Base-by-base conservation (phyloP, 1,284 basidiomycete species). In the Fistulinella cinereoalba region DNA sequence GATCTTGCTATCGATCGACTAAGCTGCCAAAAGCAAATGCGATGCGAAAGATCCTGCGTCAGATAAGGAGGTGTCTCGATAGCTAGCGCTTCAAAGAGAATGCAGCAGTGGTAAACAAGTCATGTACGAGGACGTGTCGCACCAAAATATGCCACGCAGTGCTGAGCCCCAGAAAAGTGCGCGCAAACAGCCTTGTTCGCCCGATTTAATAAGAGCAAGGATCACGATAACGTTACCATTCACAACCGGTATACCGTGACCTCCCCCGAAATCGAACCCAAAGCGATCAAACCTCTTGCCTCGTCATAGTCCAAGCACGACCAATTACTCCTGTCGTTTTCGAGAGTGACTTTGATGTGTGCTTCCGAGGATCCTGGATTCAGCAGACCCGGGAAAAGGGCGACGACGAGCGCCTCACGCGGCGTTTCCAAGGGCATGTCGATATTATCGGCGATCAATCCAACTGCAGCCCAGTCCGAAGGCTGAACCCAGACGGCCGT, bases 401-500 rank as follows among this genome's bases (percentile, higher is more conserved):
- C 69, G 1, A 71, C 65, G 4, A 75, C 66, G 21, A 82, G 59
- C 10, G 61, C 65, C 56, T 80, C 76, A 25, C 69, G 65, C 15
- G 58, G 56, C 3, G 59, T 53, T 10, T 42, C n/a, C 15, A 52
- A 32, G 8, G 53, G 23, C 15, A 56, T 50, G 10, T 50, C 47
- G 33, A 44, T 54, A 21, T 58, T 48, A 3, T 56, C 54, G 18
- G 52, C 43, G 37, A 67, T 49, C 43, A 75, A 58, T 7, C 73
- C 74, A 0, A 54, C 61, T 11, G 52, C 54, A 2, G 71, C 65
- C 37, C 68, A 65, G 46, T 76, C 70, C 33, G 67, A 71, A 3
- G 81, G 81, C 45, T 75, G 73, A 19, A 83, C 71, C 80, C 81
- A 84, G 5, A 77, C 62, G 3, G 80, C 79, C 0, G 80, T 81